These are phyloP conservation scores for Annulohypoxylon maeteangense DNA, from an alignment of 495 filamentous ascomycete species.

Conservation along the genomic window DNA sequence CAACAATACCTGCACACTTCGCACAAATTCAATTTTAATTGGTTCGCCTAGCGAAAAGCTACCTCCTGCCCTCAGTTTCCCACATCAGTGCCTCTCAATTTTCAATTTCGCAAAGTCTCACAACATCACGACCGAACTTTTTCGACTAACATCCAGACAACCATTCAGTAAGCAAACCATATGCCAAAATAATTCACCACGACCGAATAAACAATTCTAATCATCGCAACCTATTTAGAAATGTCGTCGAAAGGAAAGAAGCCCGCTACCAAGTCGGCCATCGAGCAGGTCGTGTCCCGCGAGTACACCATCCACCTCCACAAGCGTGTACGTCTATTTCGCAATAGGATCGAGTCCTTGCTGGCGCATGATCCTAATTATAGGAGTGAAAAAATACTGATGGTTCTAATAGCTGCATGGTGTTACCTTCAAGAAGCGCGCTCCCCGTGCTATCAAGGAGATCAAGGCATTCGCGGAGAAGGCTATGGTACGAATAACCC, in stretches of 20 bases:
- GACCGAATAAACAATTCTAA: conserved; percentile 21
- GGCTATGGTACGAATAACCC: conserved; percentile 83
- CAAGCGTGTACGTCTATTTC: conserved; percentile 87
- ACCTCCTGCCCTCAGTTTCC: conserved; percentile 50
- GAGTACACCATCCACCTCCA: conserved; percentile 99
- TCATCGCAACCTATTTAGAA: conserved; percentile 54
- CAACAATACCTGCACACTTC: conserved; percentile 16
- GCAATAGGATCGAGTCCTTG: conserved; percentile 45
- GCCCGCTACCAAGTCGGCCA: conserved; percentile 86
- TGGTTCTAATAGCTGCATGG: conserved; percentile 79
- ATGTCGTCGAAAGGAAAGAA: conserved; percentile 77
- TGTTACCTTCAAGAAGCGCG: conserved; percentile 99
- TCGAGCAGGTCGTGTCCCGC: conserved; percentile 96
- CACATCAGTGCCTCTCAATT: conserved; percentile 46
- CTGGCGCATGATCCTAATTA: conserved; percentile 28
- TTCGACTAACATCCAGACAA: conserved; percentile 46
- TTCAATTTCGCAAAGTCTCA: conserved; percentile 49
- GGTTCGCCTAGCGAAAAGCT: conserved; percentile 45
- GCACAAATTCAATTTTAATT: conserved; percentile 45
- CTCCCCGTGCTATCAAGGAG: conserved; percentile 98
- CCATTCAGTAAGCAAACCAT: conserved; percentile 42
- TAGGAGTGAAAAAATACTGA: conserved; percentile 35
- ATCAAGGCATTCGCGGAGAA: conserved; percentile 90
- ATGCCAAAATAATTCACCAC: neutral
- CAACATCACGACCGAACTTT: conserved; percentile 41